A percentile compares a stretch with the other conserved stretches of the same genome.
These are phyloP conservation scores for Globisporangium perplexum DNA, from an alignment of 352 stramenopile genomes.

Conservation along the genomic window DNA sequence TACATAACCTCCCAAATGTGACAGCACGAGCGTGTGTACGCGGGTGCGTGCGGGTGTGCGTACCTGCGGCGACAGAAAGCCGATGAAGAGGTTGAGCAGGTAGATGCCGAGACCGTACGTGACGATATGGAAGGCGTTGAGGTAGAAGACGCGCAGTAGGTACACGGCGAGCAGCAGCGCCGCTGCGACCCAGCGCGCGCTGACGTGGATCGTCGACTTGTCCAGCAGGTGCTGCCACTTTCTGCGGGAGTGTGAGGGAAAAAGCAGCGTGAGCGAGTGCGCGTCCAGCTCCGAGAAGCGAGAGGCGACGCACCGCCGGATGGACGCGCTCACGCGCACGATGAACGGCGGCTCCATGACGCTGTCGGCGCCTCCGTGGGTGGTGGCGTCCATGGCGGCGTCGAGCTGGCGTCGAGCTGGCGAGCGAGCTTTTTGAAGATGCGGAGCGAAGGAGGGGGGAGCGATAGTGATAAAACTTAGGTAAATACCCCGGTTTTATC, in stretches of 20 bases:
- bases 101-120: slow-evolving; percentile 99
- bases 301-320: slow-evolving; percentile 50
- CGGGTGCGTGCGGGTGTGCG: slow-evolving; percentile 1
- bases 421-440: no score
- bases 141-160: slow-evolving; percentile 88
- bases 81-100: slow-evolving; percentile 99
- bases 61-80: slow-evolving; percentile 97
- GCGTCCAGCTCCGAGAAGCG: neutral
- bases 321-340: slow-evolving; percentile 65
- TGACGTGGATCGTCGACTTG: slow-evolving; percentile 96
- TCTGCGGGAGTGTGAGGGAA: slow-evolving; percentile 27
- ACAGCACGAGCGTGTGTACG: no score
- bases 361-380: slow-evolving; percentile 51
- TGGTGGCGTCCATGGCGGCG: slow-evolving; percentile 21
- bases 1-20: no score
- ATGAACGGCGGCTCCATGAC: slow-evolving; percentile 79
- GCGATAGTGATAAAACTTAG: no score
- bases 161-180: slow-evolving; percentile 87
- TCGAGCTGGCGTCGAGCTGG: no score
- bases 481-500: no score
- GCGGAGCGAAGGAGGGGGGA: no score
- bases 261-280: neutral
- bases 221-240: slow-evolving; percentile 97
- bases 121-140: slow-evolving; percentile 98
- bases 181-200: slow-evolving; percentile 90